Evolutionary conservation across 1,139 yeast species (phyloP).

Genomic region (Geotrichum klebahnii): DNA sequence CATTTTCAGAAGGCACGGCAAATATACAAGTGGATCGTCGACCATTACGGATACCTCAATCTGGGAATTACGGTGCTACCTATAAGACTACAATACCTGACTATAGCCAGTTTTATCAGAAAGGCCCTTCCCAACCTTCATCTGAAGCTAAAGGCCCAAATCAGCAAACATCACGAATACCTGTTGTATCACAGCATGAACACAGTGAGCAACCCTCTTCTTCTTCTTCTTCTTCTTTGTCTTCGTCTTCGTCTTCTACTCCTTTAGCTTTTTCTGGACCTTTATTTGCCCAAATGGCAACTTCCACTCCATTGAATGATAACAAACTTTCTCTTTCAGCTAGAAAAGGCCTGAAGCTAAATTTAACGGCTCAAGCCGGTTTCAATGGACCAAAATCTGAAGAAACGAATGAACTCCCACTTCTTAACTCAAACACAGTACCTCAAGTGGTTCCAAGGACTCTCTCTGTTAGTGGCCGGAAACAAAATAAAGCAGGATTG

Average conservation of each 20-base stretch:
- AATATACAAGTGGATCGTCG: constrained; percentile 7
- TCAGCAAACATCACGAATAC: neutral
- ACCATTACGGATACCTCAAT: constrained; percentile 2
- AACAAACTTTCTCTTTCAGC: constrained; percentile 34
- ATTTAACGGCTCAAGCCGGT: constrained; percentile 12
- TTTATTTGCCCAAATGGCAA: constrained; percentile 13
- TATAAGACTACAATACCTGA: constrained; percentile 22
- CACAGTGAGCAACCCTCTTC: neutral
- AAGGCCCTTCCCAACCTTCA: neutral
- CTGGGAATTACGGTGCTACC: constrained; percentile 5
- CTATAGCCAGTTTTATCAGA: constrained; percentile 11
- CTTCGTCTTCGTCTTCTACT: neutral
- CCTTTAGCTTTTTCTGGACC: constrained; percentile 15
- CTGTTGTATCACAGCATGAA: neutral
- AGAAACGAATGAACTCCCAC: neutral
- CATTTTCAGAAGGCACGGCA: constrained; percentile 6
- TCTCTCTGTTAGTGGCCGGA: neutral
- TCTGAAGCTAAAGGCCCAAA: neutral
- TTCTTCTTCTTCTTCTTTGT: neutral
- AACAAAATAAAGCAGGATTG: constrained; percentile 19
- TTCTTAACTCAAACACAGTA: neutral
- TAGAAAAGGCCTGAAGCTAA: constrained; percentile 36
- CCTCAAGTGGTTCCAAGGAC: constrained; percentile 6
- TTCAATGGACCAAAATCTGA: neutral
- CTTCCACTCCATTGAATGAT: constrained; percentile 12